Base-by-base conservation (phyloP, 129 eudicot genomes). In the Scalesia atractyloides region DNA sequence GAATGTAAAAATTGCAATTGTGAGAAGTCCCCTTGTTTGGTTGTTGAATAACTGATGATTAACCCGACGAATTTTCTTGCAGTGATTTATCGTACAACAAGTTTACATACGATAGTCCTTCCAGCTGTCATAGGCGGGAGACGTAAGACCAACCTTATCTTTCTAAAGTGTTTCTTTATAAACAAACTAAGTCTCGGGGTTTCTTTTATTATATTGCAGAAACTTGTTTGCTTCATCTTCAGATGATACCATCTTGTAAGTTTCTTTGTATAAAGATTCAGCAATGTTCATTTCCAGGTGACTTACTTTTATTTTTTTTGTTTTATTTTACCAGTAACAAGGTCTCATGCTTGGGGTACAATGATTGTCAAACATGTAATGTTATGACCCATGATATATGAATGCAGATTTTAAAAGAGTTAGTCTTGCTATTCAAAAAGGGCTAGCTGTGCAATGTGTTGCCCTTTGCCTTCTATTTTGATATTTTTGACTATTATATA, bases 41-140 rank as follows among this genome's bases (percentile, higher is more conserved):
- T 68, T 30, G 73, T 53, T 24, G 16, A 34, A 56, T 20, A 68
- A 46, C 33, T 53, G 20, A 47, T 10, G 12, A 17, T 22, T 50
- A 30, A 49, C 61, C 43, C 14, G 49, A 58, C 39, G n/a, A 59
- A 9, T 52, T 53, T 70, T 48, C 41, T 62, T 69, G 71, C 73
- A 78, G 82, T 70, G 82, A 86, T 83, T 69, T 86, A 50, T 86
- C 91, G 24, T 83, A 80, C 64, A 86, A 86, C 86, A 83, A 77
- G 3, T 70, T 86, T 47, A 80, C 87, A 20, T 56, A 33, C 39
- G 68, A 39, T 37, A 50, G 71, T 62, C 50, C 80, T 4, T 41
- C 36, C 16, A 58, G 54, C 46, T 86, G 91, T 82, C 82, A 66
- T 30, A 65, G 51, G 52, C 53, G 72, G 26, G 50, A 46, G 4